Evolutionary conservation across 78 protist genomes (phyloP).

Genomic region (Isochrysis galbana): DNA sequence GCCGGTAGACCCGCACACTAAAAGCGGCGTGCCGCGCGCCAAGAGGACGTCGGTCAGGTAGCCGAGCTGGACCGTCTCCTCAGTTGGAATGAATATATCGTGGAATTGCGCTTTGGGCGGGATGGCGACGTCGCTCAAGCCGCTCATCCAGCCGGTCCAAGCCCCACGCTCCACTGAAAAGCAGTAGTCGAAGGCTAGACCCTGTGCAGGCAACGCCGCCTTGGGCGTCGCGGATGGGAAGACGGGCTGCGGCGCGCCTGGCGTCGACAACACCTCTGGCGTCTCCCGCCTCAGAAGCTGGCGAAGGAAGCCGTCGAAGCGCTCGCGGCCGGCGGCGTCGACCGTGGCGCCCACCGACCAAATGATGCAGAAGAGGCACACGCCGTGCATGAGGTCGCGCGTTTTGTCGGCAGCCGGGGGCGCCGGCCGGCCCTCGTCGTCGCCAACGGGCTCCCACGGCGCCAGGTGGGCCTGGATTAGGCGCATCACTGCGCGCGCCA

Average conservation of each 20-base stretch:
- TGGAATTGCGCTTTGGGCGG: constrained; percentile 40
- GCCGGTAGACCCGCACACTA: constrained; percentile 76
- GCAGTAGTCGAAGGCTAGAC: constrained; percentile 34
- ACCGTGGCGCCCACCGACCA: constrained; percentile 34
- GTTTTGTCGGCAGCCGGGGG: neutral
- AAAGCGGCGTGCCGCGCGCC: constrained; percentile 11
- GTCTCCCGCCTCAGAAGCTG: neutral
- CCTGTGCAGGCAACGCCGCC: constrained; percentile 7
- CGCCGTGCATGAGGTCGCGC: neutral
- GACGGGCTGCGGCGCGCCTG: constrained; percentile 28
- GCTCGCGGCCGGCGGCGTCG: neutral
- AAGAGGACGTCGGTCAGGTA: constrained; percentile 34
- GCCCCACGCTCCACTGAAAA: neutral
- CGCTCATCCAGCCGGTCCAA: constrained; percentile 47
- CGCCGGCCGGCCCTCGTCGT: neutral
- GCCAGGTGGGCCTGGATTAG: constrained; percentile 13
- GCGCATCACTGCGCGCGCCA: constrained; percentile 12
- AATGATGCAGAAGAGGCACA: neutral
- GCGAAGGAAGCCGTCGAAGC: neutral
- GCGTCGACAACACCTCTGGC: neutral
- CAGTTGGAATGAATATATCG: constrained; percentile 66
- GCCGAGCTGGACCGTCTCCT: constrained; percentile 58
- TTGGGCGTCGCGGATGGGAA: neutral
- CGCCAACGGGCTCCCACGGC: neutral
- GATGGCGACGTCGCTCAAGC: neutral